phyloP scores from a whole-genome alignment of 495 filamentous ascomycete species.

The Penicillium chermesinum region DNA sequence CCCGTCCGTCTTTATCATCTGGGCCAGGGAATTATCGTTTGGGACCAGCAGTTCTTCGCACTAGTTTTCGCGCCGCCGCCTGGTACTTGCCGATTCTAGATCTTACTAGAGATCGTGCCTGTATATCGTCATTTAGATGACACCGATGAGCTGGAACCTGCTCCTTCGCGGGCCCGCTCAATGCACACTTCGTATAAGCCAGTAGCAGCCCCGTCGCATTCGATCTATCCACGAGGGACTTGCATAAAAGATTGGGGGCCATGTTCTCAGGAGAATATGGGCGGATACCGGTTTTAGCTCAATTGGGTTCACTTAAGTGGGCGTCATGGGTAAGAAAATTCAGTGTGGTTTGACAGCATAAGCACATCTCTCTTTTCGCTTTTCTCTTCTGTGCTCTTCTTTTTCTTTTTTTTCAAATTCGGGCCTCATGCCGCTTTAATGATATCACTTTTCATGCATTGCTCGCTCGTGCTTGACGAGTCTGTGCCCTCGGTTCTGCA shows the following conservation, averaged over 20 bases:
- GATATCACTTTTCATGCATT: background rate
- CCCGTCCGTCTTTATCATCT: background rate
- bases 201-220: background rate
- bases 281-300: background rate
- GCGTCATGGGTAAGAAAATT: no score
- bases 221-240: constrained; percentile 1
- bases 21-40: background rate
- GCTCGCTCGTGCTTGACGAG: background rate
- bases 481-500: background rate
- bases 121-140: constrained; percentile 3
- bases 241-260: constrained; percentile 1
- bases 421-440: background rate
- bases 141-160: background rate
- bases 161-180: background rate
- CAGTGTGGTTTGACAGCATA: constrained; percentile 6
- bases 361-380: no score
- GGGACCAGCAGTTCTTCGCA: background rate
- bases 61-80: constrained; percentile 4
- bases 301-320: background rate
- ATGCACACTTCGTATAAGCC: background rate
- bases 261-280: background rate
- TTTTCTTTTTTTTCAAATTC: no score
- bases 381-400: no score
- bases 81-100: constrained; percentile 5
- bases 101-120: constrained; percentile 2